Evolutionary conservation across 2,329 filamentous ascomycete species (phyloP).

Genomic region (Chaetomium globosum): DNA sequence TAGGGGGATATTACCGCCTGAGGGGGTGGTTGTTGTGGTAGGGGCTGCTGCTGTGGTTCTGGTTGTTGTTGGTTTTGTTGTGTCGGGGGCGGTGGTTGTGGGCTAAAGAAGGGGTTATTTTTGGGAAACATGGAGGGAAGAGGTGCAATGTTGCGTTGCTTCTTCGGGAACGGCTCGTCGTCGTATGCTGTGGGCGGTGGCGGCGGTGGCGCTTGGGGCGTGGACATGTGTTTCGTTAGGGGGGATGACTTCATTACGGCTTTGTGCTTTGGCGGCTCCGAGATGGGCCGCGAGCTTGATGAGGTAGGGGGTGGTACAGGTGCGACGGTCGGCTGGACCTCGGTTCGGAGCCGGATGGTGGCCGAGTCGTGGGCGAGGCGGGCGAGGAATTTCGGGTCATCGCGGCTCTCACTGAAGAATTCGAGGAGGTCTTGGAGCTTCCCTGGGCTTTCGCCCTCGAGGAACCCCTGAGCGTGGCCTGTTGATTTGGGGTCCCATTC

Average conservation of each 20-base stretch:
- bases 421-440: constrained; percentile 67
- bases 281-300: constrained; percentile 27
- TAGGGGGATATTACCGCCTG: constrained; percentile 23
- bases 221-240: constrained; percentile 32
- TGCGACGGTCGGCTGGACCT: constrained; percentile 24
- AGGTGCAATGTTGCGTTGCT: constrained; percentile 30
- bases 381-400: constrained; percentile 60
- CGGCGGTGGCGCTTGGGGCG: constrained; percentile 23
- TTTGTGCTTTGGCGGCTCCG: constrained; percentile 33
- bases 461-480: constrained; percentile 58
- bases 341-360: constrained; percentile 30
- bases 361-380: constrained; percentile 61
- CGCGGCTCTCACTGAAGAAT: constrained; percentile 62
- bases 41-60: constrained; percentile 11
- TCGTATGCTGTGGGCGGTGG: constrained; percentile 24
- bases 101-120: constrained; percentile 26
- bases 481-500: constrained; percentile 63
- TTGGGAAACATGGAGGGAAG: constrained; percentile 14
- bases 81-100: constrained; percentile 9
- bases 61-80: constrained; percentile 19
- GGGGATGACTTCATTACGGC: constrained; percentile 16
- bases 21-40: background rate
- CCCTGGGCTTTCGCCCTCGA: constrained; percentile 64
- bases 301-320: constrained; percentile 16
- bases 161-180: constrained; percentile 25